A percentile compares a stretch with the other conserved stretches of the same genome.
phyloP scores from a whole-genome alignment of 805 yeast genomes.

The Wickerhamomyces chaumierensis region DNA sequence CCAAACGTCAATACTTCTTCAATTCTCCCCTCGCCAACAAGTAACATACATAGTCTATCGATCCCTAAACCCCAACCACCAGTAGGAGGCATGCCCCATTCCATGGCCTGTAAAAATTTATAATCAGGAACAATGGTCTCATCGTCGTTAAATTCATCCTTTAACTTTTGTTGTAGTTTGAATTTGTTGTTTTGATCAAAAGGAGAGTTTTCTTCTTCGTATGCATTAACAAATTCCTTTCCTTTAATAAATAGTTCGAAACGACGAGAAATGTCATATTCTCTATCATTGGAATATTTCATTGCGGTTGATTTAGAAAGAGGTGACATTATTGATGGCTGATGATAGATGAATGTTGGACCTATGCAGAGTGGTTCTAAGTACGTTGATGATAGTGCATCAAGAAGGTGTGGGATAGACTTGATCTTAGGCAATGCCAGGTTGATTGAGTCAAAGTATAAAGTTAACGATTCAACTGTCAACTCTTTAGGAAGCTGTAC shows the following conservation, averaged over 20 bases:
- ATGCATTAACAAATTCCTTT: conserved; percentile 80
- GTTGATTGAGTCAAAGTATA: conserved; percentile 22
- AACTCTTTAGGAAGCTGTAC: conserved; percentile 33
- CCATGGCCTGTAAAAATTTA: conserved; percentile 64
- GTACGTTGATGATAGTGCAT: conserved; percentile 45
- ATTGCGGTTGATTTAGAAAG: conserved; percentile 55
- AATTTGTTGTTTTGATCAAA: conserved; percentile 57
- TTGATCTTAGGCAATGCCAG: conserved; percentile 24
- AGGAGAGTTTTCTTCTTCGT: conserved; percentile 94
- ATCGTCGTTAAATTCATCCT: conserved; percentile 36
- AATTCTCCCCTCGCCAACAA: conserved; percentile 54
- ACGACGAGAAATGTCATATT: conserved; percentile 43
- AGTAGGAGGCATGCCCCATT: conserved; percentile 93
- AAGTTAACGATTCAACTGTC: conserved; percentile 27
- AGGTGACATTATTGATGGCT: conserved; percentile 81
- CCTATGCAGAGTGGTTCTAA: conserved; percentile 51
- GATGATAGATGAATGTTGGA: conserved; percentile 73
- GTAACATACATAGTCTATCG: conserved; percentile 76
- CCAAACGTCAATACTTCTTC: conserved; percentile 74
- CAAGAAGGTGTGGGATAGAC: conserved; percentile 53
- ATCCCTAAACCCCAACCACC: conserved; percentile 98
- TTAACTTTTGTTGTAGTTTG: conserved; percentile 38
- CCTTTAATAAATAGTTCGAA: conserved; percentile 80
- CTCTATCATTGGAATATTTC: conserved; percentile 19
- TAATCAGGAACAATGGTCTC: conserved; percentile 67